Conservation (phyloP, 352 stramenopile genomes). For the Phytophthora rubi region DNA sequence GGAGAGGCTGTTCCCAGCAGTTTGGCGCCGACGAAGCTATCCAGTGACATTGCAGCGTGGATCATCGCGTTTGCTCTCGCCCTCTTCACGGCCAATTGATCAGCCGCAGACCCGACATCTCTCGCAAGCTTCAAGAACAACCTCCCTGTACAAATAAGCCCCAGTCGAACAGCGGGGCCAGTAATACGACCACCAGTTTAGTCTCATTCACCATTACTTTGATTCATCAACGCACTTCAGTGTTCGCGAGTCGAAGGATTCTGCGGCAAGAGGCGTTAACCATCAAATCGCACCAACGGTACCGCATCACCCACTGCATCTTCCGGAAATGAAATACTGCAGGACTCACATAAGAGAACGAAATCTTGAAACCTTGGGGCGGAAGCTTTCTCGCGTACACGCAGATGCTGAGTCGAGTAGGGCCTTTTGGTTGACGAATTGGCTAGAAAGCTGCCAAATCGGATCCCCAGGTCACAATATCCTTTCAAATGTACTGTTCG, state of each 20-base stretch:
- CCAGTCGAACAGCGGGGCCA: neutral
- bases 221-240: neutral
- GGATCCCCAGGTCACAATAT: too few relatives aligned
- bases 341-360: too few relatives aligned
- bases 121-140: neutral
- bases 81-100: neutral
- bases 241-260: neutral
- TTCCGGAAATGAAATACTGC: conserved; percentile 74
- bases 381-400: too few relatives aligned
- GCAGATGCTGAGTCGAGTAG: too few relatives aligned
- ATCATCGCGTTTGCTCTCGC: conserved; percentile 4
- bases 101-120: neutral
- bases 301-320: conserved; percentile 92
- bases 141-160: neutral
- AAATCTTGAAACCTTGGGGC: too few relatives aligned
- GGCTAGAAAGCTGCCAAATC: too few relatives aligned
- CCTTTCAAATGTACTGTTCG: too few relatives aligned
- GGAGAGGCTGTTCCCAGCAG: conserved; percentile 2
- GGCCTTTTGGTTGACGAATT: too few relatives aligned
- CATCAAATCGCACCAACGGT: conserved; percentile 93
- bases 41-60: neutral
- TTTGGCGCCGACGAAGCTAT: neutral
- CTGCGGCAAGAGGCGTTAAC: conserved; percentile 87
- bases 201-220: neutral
- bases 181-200: neutral